Percentiles rank a stretch among this genome's conserved stretches.
Conservation (phyloP, 2,329 filamentous ascomycete genomes). For the Claviceps fusiformis region DNA sequence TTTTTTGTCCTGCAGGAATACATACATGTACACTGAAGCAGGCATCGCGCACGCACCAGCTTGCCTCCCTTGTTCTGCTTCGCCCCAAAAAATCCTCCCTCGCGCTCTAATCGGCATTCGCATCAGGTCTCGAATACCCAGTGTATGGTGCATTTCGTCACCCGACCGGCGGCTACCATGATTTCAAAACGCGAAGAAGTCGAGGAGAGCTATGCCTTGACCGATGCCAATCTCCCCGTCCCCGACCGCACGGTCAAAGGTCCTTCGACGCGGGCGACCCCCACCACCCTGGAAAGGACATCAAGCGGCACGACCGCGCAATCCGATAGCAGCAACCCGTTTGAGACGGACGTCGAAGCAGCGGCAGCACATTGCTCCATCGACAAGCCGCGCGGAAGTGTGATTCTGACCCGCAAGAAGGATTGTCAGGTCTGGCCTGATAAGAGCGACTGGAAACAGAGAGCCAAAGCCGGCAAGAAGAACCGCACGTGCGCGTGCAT, state of each 20-base stretch:
- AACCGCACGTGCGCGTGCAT: constrained; percentile 39
- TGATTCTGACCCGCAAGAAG: constrained; percentile 19
- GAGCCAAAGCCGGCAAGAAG: constrained; percentile 42
- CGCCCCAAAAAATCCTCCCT: too few relatives aligned
- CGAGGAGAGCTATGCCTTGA: constrained; percentile 9
- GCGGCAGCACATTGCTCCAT: constrained; percentile 27
- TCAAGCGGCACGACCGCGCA: constrained; percentile 30
- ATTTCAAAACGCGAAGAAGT: constrained; percentile 15
- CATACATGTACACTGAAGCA: background rate
- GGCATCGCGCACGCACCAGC: too few relatives aligned
- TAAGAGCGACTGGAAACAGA: constrained; percentile 44
- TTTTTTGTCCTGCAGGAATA: background rate
- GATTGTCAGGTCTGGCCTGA: constrained; percentile 48
- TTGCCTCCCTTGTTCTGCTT: too few relatives aligned
- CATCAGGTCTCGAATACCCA: background rate
- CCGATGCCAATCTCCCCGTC: constrained; percentile 10
- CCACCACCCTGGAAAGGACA: constrained; percentile 9
- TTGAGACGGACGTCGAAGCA: constrained; percentile 45
- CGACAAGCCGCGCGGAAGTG: constrained; percentile 18
- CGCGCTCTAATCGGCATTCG: background rate
- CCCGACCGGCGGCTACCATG: constrained; percentile 3
- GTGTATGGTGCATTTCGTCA: background rate
- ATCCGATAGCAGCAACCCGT: constrained; percentile 33
- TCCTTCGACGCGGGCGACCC: background rate
- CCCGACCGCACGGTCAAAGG: constrained; percentile 14